Conservation (phyloP, 192 early-diverging fungal species). For the Coemansia sp. region DNA sequence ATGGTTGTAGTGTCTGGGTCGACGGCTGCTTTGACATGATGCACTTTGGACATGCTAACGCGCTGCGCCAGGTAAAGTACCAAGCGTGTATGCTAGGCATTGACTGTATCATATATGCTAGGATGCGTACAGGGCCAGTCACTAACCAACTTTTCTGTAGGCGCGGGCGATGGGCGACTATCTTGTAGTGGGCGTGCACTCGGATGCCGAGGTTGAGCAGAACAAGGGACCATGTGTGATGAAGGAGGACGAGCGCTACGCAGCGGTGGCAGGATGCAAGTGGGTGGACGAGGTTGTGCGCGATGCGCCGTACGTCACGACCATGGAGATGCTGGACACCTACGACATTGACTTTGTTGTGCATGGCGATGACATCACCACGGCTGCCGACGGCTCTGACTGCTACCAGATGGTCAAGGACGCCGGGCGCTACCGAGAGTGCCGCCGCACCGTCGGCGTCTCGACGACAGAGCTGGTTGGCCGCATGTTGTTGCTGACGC, state of each 20-base stretch:
- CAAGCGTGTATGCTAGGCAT: background rate
- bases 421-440: slow-evolving; percentile 92
- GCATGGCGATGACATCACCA: slow-evolving; percentile 98
- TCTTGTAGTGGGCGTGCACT: slow-evolving; percentile 95
- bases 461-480: slow-evolving; percentile 97
- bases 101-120: background rate
- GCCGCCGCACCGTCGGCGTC: slow-evolving; percentile 92
- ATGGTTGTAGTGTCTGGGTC: slow-evolving; percentile 65
- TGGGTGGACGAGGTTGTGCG: slow-evolving; percentile 92
- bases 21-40: slow-evolving; percentile 98
- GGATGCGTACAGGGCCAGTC: background rate
- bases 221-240: slow-evolving; percentile 98
- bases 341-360: slow-evolving; percentile 94
- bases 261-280: slow-evolving; percentile 93
- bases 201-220: slow-evolving; percentile 84
- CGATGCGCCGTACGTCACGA: slow-evolving; percentile 91
- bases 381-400: slow-evolving; percentile 92
- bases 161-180: slow-evolving; percentile 94
- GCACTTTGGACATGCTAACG: slow-evolving; percentile 97
- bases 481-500: slow-evolving; percentile 90
- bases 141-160: slow-evolving; percentile 37
- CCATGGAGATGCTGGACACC: slow-evolving; percentile 78
- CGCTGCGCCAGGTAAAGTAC: slow-evolving; percentile 79
- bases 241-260: slow-evolving; percentile 95
- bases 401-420: slow-evolving; percentile 96